A percentile compares a stretch with the other conserved stretches of the same genome.
Evolutionary conservation across 2,329 filamentous ascomycete species (phyloP).

Genomic region (Hypomyces rosellus): DNA sequence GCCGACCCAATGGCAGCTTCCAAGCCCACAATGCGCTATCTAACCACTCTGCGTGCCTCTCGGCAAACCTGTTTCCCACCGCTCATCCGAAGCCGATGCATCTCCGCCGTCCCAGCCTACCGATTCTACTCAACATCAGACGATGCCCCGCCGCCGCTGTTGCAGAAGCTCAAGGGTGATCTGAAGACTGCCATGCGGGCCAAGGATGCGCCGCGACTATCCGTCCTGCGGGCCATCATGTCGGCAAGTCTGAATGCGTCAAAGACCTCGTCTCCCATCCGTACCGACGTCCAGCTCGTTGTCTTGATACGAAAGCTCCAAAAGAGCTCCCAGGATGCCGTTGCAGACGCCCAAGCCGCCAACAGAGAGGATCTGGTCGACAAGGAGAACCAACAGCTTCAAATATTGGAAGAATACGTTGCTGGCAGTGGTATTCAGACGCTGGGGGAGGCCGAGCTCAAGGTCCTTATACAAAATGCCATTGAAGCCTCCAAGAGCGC

Average conservation of each 20-base stretch:
- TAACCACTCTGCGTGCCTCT: conserved; percentile 19
- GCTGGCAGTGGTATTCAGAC: conserved; percentile 52
- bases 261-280: conserved; percentile 65
- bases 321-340: conserved; percentile 51
- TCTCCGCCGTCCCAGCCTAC: conserved; percentile 7
- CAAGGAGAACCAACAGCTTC: conserved; percentile 62
- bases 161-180: conserved; percentile 51
- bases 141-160: conserved; percentile 33
- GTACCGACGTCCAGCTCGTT: conserved; percentile 63
- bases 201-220: conserved; percentile 58
- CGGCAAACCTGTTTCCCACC: conserved; percentile 1
- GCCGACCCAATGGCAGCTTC: conserved; percentile 6
- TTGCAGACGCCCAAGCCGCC: conserved; percentile 56
- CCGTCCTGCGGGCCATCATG: conserved; percentile 62
- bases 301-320: conserved; percentile 60
- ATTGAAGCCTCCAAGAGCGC: conserved; percentile 45
- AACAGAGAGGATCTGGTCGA: conserved; percentile 62
- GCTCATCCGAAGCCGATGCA: not conserved
- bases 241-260: conserved; percentile 67
- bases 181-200: conserved; percentile 61
- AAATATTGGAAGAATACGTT: conserved; percentile 60
- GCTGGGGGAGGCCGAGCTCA: conserved; percentile 53
- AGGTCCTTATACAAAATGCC: conserved; percentile 43
- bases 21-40: conserved; percentile 14
- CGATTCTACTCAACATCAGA: conserved; percentile 29